phyloP scores from a whole-genome alignment of 2,329 filamentous ascomycete species.

The Thielaviopsis musarum region DNA sequence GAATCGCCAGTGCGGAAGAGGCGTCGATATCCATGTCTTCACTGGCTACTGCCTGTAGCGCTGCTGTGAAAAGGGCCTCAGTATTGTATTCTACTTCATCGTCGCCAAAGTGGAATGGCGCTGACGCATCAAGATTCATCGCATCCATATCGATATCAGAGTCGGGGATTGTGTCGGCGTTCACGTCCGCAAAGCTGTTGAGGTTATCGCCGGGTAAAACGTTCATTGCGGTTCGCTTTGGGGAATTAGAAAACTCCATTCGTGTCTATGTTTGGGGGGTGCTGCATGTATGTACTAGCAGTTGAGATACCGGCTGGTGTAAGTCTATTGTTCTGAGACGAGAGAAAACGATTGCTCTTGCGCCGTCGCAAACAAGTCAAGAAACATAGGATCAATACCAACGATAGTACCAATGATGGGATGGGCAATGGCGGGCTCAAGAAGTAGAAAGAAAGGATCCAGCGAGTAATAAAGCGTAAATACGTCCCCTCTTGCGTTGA shows the following conservation, averaged over 20 bases:
- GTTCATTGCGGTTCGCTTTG: not conserved
- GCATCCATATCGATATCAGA: not conserved
- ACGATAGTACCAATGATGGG: not conserved
- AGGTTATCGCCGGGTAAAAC: not conserved
- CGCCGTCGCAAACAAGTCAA: not conserved
- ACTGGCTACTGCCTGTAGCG: not conserved
- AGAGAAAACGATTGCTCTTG: not conserved
- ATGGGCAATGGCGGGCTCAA: not conserved
- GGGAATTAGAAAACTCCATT: not conserved
- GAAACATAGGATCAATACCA: not conserved
- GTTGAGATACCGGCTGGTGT: not conserved
- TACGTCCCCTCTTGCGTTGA: not conserved
- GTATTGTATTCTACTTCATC: not conserved
- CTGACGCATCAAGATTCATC: not conserved
- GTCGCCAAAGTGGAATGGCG: not conserved
- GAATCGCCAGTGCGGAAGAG: not conserved
- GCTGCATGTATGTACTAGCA: not conserved
- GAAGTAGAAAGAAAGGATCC: not conserved
- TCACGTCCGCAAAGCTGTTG: not conserved
- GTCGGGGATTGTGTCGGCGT: not conserved
- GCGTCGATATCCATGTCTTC: not conserved
- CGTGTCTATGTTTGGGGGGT: not conserved
- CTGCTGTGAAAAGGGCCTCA: not conserved
- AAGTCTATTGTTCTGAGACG: not conserved
- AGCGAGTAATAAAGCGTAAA: not conserved